phyloP scores from a whole-genome alignment of 2,329 filamentous ascomycete genomes.

The Bertia moriformis region DNA sequence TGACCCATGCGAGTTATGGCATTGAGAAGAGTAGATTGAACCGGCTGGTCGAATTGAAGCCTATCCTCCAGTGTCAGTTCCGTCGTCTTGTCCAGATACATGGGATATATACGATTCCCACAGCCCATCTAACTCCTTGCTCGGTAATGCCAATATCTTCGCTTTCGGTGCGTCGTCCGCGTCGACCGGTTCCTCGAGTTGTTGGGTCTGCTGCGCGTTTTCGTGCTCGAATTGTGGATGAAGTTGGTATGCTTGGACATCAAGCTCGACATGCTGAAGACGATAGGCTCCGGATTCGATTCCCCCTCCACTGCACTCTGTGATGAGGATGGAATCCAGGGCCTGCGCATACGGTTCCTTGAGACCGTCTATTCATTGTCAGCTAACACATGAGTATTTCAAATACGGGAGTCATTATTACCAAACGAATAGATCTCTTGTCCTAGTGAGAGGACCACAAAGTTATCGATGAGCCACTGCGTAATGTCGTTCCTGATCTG shows the following conservation, averaged over 20 bases:
- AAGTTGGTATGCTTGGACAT: constrained; percentile 24
- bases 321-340: constrained; percentile 18
- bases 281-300: constrained; percentile 11
- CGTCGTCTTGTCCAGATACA: not conserved
- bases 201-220: constrained; percentile 7
- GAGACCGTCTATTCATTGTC: constrained; percentile 9
- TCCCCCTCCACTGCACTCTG: constrained; percentile 17
- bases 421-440: constrained; percentile 15
- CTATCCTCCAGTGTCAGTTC: constrained; percentile 6
- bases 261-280: constrained; percentile 17
- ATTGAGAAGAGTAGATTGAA: constrained; percentile 22
- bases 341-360: constrained; percentile 8
- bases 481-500: constrained; percentile 19
- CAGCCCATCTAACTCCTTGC: constrained; percentile 18
- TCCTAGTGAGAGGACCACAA: constrained; percentile 14
- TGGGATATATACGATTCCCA: constrained; percentile 22
- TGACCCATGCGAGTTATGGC: constrained; percentile 21
- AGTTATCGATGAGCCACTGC: constrained; percentile 17
- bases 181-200: constrained; percentile 1
- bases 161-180: constrained; percentile 14
- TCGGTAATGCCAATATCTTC: constrained; percentile 18
- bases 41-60: constrained; percentile 23
- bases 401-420: constrained; percentile 7
- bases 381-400: constrained; percentile 3
- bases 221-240: constrained; percentile 9